Evolutionary conservation across 2,329 filamentous ascomycete genomes (phyloP), one percentile per base, ranked within the genome.

Genomic region (Stachybotrys elegans): DNA sequence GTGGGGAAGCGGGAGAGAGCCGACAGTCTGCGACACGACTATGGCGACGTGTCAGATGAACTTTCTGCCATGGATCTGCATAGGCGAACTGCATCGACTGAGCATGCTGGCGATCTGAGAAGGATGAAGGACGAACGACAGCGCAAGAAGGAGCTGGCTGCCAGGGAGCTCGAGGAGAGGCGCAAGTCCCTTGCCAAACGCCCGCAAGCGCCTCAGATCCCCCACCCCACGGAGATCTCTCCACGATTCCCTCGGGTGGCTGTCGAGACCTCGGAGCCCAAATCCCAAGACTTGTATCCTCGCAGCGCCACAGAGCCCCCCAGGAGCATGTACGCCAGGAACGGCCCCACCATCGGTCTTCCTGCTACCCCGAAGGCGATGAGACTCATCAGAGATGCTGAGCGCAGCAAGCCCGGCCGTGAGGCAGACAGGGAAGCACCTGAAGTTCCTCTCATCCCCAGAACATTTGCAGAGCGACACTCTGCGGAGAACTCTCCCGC

Each of bases 311-410:
- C 79, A 2, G 83, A 86, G 48, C 78, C 81, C 2, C 73, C 70
- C 3, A 66, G 66, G 48, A 73, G 69, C 59, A 76, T 78, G 61
- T 75, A 73, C 48, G 70, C 71, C 25, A 53, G 60, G 14, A 66
- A 58, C 3, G 74, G 73, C 1, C 71, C 76, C 2, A 75, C 78
- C 6, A 76, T 92, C 42, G 91, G 90, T 1, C 76, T 95, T n/a
- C 90, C 92, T 13, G 88, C 90, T 3, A 96, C 91, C 1, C 91
- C 92, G 22, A 84, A 88, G 67, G 90, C 90, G 1, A 95, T 96
- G 90, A 81, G 86, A 17, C 81, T 94, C 2, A 81, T 88, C 35
- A 82, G 92, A 53, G 78, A 80, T 51, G 66, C 73, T 3, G 76
- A 83, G 46, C 69, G 73, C 36, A 34, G 69, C 67, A 54, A 53